Percentiles rank a stretch among this genome's conserved stretches.
phyloP scores from a whole-genome alignment of 768 basidiomycete genomes.

The Naganishia vaughanmartiniae region DNA sequence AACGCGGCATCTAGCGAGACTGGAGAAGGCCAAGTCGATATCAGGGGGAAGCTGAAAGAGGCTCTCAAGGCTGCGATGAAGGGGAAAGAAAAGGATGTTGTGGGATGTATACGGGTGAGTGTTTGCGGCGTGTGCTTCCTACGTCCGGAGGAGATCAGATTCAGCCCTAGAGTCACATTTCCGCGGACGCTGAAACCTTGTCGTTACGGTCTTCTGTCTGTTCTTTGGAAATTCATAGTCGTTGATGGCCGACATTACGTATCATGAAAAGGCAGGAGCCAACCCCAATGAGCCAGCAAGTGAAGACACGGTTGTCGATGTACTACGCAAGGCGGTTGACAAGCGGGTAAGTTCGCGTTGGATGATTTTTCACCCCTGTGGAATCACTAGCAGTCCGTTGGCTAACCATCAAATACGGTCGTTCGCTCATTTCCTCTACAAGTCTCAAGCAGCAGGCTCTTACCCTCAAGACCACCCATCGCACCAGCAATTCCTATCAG shows the following conservation, averaged over 20 bases:
- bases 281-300: conserved; percentile 43
- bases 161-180: conserved; percentile 1
- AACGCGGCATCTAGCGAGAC: conserved; percentile 1
- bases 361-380: not conserved
- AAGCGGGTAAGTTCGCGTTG: conserved; percentile 41
- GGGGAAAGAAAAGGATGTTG: conserved; percentile 41
- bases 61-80: conserved; percentile 52
- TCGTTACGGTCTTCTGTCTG: too few relatives aligned
- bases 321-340: conserved; percentile 45
- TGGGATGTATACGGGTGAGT: conserved; percentile 44
- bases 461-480: conserved; percentile 45
- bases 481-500: conserved; percentile 36
- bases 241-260: conserved; percentile 47
- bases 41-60: conserved; percentile 43
- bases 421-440: not conserved
- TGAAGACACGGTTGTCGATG: conserved; percentile 42
- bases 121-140: not conserved
- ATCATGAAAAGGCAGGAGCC: conserved; percentile 44
- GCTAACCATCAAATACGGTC: too few relatives aligned
- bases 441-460: conserved; percentile 46
- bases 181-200: not conserved
- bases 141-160: not conserved
- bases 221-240: conserved; percentile 31
- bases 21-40: not conserved
- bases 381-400: too few relatives aligned